These are phyloP conservation scores for Penicillium steckii DNA, from an alignment of 495 filamentous ascomycete species.

Conservation along the genomic window DNA sequence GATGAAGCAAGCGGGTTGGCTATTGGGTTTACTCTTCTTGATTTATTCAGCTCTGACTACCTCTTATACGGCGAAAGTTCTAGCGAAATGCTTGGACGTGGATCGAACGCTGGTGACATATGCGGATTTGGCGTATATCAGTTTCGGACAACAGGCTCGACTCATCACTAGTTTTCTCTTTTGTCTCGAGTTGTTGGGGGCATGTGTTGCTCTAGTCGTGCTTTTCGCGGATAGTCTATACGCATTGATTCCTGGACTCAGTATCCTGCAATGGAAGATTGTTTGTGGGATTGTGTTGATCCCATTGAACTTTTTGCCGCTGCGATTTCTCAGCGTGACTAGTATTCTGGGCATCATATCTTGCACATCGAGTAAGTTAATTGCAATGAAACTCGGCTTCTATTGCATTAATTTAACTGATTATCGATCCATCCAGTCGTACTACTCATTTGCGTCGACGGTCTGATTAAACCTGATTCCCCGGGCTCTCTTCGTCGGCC, in stretches of 20 bases:
- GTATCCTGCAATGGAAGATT: conserved; percentile 78
- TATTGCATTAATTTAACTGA: neutral
- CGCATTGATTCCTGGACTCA: conserved; percentile 72
- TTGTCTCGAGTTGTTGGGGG: conserved; percentile 80
- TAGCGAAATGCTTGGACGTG: conserved; percentile 87
- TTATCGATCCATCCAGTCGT: conserved; percentile 55
- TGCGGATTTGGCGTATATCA: conserved; percentile 89
- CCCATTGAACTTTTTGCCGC: conserved; percentile 81
- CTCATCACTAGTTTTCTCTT: conserved; percentile 82
- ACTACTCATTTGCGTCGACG: conserved; percentile 77
- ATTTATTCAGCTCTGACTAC: conserved; percentile 70
- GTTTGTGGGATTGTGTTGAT: conserved; percentile 77
- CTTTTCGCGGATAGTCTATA: conserved; percentile 91
- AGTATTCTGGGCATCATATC: conserved; percentile 88
- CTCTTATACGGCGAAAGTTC: conserved; percentile 79
- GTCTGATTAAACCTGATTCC: conserved; percentile 71
- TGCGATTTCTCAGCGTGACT: conserved; percentile 83
- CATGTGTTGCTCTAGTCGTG: conserved; percentile 87
- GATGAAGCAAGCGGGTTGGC: conserved; percentile 87
- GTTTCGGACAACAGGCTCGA: conserved; percentile 82
- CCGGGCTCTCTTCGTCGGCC: conserved; percentile 86
- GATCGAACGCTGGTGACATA: conserved; percentile 82
- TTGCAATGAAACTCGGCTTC: neutral
- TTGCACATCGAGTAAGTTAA: conserved; percentile 75
- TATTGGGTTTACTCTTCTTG: conserved; percentile 78